phyloP scores from a whole-genome alignment of 805 yeast species.

The Metschnikowia arizonensis region DNA sequence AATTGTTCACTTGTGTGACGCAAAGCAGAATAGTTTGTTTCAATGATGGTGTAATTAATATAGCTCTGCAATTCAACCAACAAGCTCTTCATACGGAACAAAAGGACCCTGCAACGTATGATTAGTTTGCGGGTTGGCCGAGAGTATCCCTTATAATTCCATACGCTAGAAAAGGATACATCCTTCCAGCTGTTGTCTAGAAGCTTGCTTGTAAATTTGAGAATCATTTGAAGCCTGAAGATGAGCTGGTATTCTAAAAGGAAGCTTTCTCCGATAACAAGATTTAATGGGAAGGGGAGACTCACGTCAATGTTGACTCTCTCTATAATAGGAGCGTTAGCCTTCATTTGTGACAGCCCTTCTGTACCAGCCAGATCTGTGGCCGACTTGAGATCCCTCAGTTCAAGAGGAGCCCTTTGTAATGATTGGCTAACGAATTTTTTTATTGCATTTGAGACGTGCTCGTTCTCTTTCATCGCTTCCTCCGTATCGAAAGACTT shows the following conservation, averaged over 20 bases:
- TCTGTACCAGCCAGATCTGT: constrained; percentile 6
- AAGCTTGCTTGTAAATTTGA: constrained; percentile 58
- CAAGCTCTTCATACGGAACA: constrained; percentile 54
- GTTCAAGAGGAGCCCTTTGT: constrained; percentile 7
- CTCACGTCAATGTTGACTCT: constrained; percentile 52
- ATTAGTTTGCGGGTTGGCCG: constrained; percentile 50
- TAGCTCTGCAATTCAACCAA: constrained; percentile 52
- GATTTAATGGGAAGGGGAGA: constrained; percentile 85
- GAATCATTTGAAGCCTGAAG: constrained; percentile 62
- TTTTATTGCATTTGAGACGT: constrained; percentile 15
- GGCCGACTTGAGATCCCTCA: constrained; percentile 1
- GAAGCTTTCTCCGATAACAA: constrained; percentile 66
- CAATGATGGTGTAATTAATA: constrained; percentile 56
- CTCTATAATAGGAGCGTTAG: constrained; percentile 37
- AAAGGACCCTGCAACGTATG: constrained; percentile 50
- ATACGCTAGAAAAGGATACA: constrained; percentile 56
- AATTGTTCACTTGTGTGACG: constrained; percentile 15
- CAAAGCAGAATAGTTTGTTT: constrained; percentile 49
- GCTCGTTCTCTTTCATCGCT: constrained; percentile 29
- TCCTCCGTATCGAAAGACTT: constrained; percentile 53
- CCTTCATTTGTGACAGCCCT: constrained; percentile 5
- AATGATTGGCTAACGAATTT: constrained; percentile 16
- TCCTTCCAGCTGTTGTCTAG: constrained; percentile 64
- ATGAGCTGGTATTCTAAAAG: constrained; percentile 75
- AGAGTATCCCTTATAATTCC: constrained; percentile 53